These are phyloP conservation scores for Pythium apleroticum DNA, from an alignment of 352 stramenopile genomes.

Conservation along the genomic window DNA sequence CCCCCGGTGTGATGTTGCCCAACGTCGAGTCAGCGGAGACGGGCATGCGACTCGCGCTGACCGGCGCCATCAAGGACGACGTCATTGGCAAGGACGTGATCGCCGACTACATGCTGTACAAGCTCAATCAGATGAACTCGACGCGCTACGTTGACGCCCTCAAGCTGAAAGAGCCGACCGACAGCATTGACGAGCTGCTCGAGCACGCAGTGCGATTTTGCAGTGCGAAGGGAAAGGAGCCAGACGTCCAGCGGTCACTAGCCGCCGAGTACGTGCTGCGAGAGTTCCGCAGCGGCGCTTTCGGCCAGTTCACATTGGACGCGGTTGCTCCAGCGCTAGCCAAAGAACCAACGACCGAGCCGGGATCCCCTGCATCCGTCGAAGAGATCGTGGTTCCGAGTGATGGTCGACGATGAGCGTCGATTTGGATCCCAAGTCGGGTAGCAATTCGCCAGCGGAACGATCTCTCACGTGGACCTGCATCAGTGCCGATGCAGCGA, in stretches of 20 bases:
- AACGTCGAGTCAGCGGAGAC: conserved; percentile 80
- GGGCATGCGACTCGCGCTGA: conserved; percentile 83
- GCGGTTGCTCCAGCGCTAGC: conserved; percentile 26
- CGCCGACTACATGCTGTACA: conserved; percentile 89
- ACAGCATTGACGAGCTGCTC: conserved; percentile 75
- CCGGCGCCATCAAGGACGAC: conserved; percentile 86
- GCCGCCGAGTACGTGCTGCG: conserved; percentile 71
- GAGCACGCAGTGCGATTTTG: conserved; percentile 59
- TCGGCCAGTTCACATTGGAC: conserved; percentile 86
- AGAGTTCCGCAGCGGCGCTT: conserved; percentile 73
- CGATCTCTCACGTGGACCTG: too few species aligned
- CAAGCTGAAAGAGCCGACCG: conserved; percentile 59
- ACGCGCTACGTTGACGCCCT: conserved; percentile 81
- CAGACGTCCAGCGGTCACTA: conserved; percentile 61
- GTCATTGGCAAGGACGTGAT: conserved; percentile 85
- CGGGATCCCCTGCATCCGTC: not conserved
- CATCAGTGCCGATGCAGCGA: too few species aligned
- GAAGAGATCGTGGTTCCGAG: not conserved
- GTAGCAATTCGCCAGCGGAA: not conserved
- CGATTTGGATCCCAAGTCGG: too few species aligned
- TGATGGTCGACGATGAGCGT: conserved; percentile 1
- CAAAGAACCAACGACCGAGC: not conserved
- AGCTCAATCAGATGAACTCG: conserved; percentile 77
- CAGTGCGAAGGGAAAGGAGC: conserved; percentile 76
- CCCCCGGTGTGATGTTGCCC: conserved; percentile 86